Evolutionary conservation across 805 yeast genomes (phyloP).

Genomic region (Yarrowia sp.): DNA sequence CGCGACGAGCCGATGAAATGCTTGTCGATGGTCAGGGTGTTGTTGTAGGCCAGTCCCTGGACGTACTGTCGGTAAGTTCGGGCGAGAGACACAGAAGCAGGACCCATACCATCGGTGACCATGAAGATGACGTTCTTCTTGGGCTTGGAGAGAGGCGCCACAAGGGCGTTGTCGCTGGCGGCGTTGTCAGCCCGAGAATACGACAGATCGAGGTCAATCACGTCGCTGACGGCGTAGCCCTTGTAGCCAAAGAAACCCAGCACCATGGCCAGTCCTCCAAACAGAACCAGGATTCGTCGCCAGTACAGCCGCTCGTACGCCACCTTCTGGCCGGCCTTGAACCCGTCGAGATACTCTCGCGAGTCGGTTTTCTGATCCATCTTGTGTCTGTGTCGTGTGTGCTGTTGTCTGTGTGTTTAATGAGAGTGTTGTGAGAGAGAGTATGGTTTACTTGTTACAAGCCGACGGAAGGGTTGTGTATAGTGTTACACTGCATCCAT

Average conservation of each 20-base stretch:
- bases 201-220: constrained; percentile 3
- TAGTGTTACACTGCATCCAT: constrained; percentile 28
- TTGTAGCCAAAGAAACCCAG: constrained; percentile 26
- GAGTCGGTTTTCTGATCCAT: constrained; percentile 32
- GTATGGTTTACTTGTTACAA: neutral
- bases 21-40: constrained; percentile 67
- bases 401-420: neutral
- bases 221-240: constrained; percentile 19
- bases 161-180: neutral
- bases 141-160: constrained; percentile 8
- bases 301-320: constrained; percentile 38
- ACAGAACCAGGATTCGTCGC: constrained; percentile 35
- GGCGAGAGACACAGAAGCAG: constrained; percentile 81
- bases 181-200: neutral
- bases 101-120: constrained; percentile 97
- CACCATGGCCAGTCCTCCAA: constrained; percentile 38
- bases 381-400: neutral
- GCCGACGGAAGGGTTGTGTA: neutral
- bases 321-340: constrained; percentile 37
- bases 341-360: constrained; percentile 36
- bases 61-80: constrained; percentile 74
- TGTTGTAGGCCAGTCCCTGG: constrained; percentile 61
- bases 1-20: constrained; percentile 83
- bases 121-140: constrained; percentile 83
- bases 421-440: constrained; percentile 5